Conservation (phyloP, 305 asterid species). For the Solanum chacoense region DNA sequence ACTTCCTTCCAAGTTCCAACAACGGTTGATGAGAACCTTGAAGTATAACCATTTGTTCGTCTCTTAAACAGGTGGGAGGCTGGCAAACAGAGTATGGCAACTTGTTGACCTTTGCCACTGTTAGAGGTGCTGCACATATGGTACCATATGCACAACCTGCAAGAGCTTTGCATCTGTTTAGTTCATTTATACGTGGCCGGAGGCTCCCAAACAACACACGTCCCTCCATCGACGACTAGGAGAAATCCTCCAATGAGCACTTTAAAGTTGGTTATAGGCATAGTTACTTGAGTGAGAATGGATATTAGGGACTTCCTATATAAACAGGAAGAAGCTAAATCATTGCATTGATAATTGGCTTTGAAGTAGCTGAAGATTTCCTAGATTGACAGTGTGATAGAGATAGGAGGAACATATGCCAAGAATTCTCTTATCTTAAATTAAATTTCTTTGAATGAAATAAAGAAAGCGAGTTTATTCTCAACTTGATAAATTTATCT, state of each 20-base stretch:
- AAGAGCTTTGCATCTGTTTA: conserved; percentile 82
- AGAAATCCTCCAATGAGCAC: not conserved
- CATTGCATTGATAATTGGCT: not conserved
- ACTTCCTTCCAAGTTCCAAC: not conserved
- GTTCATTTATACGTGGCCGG: conserved; percentile 47
- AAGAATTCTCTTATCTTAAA: not conserved
- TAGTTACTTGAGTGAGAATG: not conserved
- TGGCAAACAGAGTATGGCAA: conserved; percentile 83
- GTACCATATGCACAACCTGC: conserved; percentile 87
- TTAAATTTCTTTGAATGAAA: not conserved
- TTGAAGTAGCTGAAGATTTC: not conserved
- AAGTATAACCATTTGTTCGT: not conserved
- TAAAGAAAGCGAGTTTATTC: not conserved
- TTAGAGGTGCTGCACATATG: conserved; percentile 92
- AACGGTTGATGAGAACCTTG: not conserved
- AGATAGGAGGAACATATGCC: not conserved
- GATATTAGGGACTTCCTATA: not conserved
- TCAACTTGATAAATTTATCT: not conserved
- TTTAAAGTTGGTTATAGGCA: conserved; percentile 5
- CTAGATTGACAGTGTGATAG: not conserved
- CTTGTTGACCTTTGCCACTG: conserved; percentile 67
- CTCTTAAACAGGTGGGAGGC: conserved; percentile 63
- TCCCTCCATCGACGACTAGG: conserved; percentile 41
- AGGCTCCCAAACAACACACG: conserved; percentile 67
- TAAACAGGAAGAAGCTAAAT: not conserved